A percentile compares a stretch with the other conserved stretches of the same genome.
Conservation (phyloP, 805 yeast genomes). For the Sungouiozyma intestinalis region DNA sequence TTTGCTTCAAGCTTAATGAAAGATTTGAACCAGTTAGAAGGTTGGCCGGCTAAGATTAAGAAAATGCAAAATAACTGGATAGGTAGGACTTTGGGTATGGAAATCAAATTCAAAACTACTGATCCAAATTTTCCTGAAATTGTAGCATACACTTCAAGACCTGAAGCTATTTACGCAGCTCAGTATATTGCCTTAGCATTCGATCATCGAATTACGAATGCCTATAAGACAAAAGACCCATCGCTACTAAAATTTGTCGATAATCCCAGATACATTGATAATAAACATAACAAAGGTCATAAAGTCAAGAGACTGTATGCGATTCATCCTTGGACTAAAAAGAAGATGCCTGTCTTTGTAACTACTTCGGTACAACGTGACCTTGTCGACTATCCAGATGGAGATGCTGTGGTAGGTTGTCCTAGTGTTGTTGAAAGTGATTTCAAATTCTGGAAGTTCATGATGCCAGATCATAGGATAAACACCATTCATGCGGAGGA, state of each 20-base stretch:
- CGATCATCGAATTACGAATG: constrained; percentile 51
- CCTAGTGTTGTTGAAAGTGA: constrained; percentile 92
- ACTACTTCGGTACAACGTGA: constrained; percentile 72
- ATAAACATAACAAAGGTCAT: constrained; percentile 53
- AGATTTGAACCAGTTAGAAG: constrained; percentile 50
- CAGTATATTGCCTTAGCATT: constrained; percentile 73
- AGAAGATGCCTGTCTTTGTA: constrained; percentile 60
- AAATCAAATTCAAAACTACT: constrained; percentile 40
- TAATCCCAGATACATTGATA: constrained; percentile 28
- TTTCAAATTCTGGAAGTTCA: constrained; percentile 63
- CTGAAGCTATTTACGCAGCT: constrained; percentile 77
- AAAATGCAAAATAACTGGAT: constrained; percentile 93
- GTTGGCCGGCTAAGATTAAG: constrained; percentile 87
- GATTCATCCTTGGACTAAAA: constrained; percentile 46
- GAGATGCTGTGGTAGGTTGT: constrained; percentile 96
- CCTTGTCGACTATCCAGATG: constrained; percentile 12
- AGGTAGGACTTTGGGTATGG: constrained; percentile 76
- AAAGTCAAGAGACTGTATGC: constrained; percentile 36
- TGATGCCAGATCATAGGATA: constrained; percentile 34
- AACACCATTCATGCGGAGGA: not conserved
- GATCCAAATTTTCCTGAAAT: constrained; percentile 24
- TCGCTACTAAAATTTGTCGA: constrained; percentile 39
- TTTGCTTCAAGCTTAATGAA: constrained; percentile 57
- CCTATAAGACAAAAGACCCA: constrained; percentile 30
- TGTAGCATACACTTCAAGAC: constrained; percentile 72